These are phyloP conservation scores for Chrysophaeum taylorii DNA, from an alignment of 352 stramenopile species.

Conservation along the genomic window DNA sequence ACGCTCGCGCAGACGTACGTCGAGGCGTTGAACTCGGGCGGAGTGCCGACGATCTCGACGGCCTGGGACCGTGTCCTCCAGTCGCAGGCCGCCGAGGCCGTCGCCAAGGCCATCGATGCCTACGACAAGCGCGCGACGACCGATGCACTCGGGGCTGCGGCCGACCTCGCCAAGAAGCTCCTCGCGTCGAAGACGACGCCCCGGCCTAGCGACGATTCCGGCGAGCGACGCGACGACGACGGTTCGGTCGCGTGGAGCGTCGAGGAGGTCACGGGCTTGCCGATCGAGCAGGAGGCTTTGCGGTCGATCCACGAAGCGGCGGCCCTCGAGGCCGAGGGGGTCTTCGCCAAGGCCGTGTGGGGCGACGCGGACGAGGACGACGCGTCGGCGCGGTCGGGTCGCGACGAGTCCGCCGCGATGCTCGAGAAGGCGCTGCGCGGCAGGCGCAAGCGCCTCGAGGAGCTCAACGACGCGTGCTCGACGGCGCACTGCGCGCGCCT, in stretches of 20 bases:
- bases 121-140: too few species aligned
- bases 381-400: background rate
- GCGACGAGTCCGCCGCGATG: background rate
- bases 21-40: conserved; percentile 68
- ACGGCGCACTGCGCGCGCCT: background rate
- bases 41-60: conserved; percentile 67
- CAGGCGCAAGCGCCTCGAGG: background rate
- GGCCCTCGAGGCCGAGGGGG: conserved; percentile 39
- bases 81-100: conserved; percentile 56
- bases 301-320: conserved; percentile 24
- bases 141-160: too few species aligned
- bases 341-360: conserved; percentile 39
- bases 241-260: background rate
- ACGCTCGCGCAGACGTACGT: conserved; percentile 66
- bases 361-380: background rate
- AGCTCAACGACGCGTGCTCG: background rate
- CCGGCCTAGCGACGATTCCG: too few species aligned
- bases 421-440: background rate
- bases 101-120: conserved; percentile 40
- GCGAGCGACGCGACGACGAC: background rate
- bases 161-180: conserved; percentile 48
- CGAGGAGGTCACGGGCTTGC: background rate
- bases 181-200: too few species aligned
- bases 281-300: conserved; percentile 13
- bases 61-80: conserved; percentile 73